Base-by-base conservation (phyloP, 805 yeast genomes). In the Starmerella roubikii region DNA sequence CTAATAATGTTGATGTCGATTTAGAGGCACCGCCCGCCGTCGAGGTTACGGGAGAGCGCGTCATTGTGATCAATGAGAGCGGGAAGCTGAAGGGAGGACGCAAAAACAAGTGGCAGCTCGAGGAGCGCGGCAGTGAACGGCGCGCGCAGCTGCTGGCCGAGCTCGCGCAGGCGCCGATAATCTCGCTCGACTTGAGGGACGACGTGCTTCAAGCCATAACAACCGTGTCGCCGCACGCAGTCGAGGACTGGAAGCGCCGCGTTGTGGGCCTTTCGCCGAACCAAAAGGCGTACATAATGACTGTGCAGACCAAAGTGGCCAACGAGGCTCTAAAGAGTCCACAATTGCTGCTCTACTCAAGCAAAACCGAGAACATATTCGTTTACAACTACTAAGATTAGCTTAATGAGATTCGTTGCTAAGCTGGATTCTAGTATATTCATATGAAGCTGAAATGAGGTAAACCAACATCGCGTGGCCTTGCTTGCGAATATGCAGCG, bases 251-350 rank as follows among this genome's bases (percentile, higher is more conserved):
- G 83, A 62, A 78, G 37, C 69, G 93, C 50, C 79, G 81, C 48
- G 84, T 88, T 4, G 81, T 86, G 7, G 84, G 88, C 16, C 72
- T 79, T 3, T 75, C 82, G n/a, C 80, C 91, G 3, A 68, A 76
- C 1, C 93, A 94, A 13, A 68, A 84, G 56, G 83, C 85, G 39
- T 86, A 79, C 59, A 77, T 88, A 9, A 61, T 72, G 16, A 76
- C 74, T 40, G 77, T 91, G 12, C 79, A 79, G 56, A 74, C 71
- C 46, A 72, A 83, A 1, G 65, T 88, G 35, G 51, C 58, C 3
- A 83, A 78, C 49, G 97, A 88, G 49, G 74, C 78, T 2, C 51
- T 72, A 1, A 73, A 74, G 52, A 84, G 86, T 2, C 68, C 77
- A 0, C 22, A 19, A 9, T 78, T 81, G 1, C 65, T 88, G 17